Percentiles rank a stretch among this genome's conserved stretches.
Conservation (phyloP, 352 stramenopile species). For the Pythium dissimile region DNA sequence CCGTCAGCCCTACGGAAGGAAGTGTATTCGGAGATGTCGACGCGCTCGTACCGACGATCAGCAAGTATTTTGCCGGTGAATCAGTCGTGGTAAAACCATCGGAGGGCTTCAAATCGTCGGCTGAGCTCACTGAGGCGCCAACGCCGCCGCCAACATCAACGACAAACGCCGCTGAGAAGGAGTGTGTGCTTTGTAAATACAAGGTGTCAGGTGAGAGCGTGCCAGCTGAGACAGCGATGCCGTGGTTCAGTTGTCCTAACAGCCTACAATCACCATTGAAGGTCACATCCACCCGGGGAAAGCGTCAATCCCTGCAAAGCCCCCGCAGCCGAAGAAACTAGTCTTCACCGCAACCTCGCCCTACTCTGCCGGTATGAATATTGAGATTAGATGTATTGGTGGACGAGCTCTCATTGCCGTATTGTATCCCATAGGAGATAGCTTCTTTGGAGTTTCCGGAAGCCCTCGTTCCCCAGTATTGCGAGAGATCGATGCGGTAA, state of each 20-base stretch:
- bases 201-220: conserved; percentile 61
- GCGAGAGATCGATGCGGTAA: conserved; percentile 51
- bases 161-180: conserved; percentile 8
- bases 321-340: conserved; percentile 3
- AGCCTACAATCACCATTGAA: too few species aligned
- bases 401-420: too few species aligned
- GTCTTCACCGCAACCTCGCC: conserved; percentile 17
- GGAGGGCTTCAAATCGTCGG: background rate
- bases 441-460: conserved; percentile 40
- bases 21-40: conserved; percentile 57
- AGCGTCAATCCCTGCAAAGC: conserved; percentile 2
- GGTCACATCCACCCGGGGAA: conserved; percentile 68
- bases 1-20: conserved; percentile 68
- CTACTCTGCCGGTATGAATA: background rate
- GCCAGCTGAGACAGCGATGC: too few species aligned
- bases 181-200: conserved; percentile 80
- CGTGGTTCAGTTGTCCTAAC: too few species aligned
- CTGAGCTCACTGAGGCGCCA: background rate
- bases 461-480: conserved; percentile 63
- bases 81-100: background rate
- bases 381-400: too few species aligned
- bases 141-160: conserved; percentile 9
- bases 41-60: conserved; percentile 38
- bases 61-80: conserved; percentile 30
- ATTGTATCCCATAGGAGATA: conserved; percentile 24